Conservation (phyloP, 2,329 filamentous ascomycete species). For the Hyphodiscus sp. region DNA sequence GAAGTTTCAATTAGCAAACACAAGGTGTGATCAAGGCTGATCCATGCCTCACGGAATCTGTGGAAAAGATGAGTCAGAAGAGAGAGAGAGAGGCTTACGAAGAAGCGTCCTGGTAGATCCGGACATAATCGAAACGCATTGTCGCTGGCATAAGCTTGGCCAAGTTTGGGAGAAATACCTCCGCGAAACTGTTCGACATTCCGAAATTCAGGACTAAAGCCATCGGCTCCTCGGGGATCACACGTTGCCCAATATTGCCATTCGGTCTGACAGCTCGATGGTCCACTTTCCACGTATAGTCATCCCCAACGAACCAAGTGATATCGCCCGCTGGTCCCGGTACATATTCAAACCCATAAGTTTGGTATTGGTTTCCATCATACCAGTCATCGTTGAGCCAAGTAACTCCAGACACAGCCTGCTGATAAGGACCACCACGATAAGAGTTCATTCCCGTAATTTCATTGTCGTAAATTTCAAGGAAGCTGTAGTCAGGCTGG, state of each 20-base stretch:
- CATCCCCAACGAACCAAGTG: slow-evolving; percentile 62
- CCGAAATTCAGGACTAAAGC: slow-evolving; percentile 62
- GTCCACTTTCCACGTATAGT: slow-evolving; percentile 58
- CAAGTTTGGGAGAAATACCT: slow-evolving; percentile 52
- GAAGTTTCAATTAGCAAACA: no score
- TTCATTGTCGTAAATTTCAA: slow-evolving; percentile 56
- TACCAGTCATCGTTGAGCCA: slow-evolving; percentile 62
- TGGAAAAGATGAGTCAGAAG: background rate
- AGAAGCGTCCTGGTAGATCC: slow-evolving; percentile 58
- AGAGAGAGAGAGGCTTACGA: background rate
- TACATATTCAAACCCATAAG: slow-evolving; percentile 56
- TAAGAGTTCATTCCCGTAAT: slow-evolving; percentile 54
- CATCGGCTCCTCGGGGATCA: slow-evolving; percentile 63
- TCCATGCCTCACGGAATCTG: no score
- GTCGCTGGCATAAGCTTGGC: slow-evolving; percentile 51
- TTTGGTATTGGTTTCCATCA: slow-evolving; percentile 55
- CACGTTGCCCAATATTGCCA: slow-evolving; percentile 60
- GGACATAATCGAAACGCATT: slow-evolving; percentile 64
- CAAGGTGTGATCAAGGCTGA: no score
- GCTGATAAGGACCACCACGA: slow-evolving; percentile 54
- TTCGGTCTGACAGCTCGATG: slow-evolving; percentile 56
- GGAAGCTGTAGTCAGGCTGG: slow-evolving; percentile 57
- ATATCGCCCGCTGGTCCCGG: slow-evolving; percentile 54
- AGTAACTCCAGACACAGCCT: slow-evolving; percentile 55
- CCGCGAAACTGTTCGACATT: slow-evolving; percentile 60